Evolutionary conservation across 169 alveolate genomes (phyloP).

Genomic region (Theileria parva): DNA sequence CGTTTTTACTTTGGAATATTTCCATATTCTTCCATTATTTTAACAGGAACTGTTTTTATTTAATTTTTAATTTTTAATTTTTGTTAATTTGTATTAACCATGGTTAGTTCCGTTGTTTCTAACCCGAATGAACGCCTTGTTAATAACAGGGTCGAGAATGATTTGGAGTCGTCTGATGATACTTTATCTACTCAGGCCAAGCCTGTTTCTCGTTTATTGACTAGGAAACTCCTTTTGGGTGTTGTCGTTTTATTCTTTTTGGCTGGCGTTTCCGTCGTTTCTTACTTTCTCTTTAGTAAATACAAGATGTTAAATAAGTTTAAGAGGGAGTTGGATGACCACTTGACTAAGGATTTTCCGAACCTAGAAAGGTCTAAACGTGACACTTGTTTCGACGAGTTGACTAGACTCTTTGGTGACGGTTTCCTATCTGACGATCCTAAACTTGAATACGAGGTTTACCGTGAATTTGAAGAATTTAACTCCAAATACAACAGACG

Average conservation of each 20-base stretch:
- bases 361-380: neutral
- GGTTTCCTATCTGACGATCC: slow-evolving; percentile 29
- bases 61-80: neutral
- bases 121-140: slow-evolving; percentile 23
- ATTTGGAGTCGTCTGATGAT: slow-evolving; percentile 14
- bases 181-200: neutral
- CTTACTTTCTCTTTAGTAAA: slow-evolving; percentile 11
- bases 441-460: slow-evolving; percentile 23
- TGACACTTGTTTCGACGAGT: slow-evolving; percentile 25
- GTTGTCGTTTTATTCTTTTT: slow-evolving; percentile 5
- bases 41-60: neutral
- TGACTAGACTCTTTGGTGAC: slow-evolving; percentile 14
- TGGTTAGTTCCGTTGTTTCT: slow-evolving; percentile 18
- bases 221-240: neutral
- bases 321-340: neutral
- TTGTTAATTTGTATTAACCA: neutral
- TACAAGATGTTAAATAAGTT: slow-evolving; percentile 5
- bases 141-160: slow-evolving; percentile 13
- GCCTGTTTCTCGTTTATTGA: neutral
- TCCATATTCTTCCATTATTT: neutral
- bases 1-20: slow-evolving; percentile 10
- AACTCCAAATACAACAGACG: slow-evolving; percentile 24
- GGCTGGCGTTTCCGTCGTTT: slow-evolving; percentile 1
- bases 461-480: slow-evolving; percentile 21
- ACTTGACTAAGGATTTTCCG: slow-evolving; percentile 6